Conservation (phyloP, 768 basidiomycete species). For the Leucocoprinus sp. region DNA sequence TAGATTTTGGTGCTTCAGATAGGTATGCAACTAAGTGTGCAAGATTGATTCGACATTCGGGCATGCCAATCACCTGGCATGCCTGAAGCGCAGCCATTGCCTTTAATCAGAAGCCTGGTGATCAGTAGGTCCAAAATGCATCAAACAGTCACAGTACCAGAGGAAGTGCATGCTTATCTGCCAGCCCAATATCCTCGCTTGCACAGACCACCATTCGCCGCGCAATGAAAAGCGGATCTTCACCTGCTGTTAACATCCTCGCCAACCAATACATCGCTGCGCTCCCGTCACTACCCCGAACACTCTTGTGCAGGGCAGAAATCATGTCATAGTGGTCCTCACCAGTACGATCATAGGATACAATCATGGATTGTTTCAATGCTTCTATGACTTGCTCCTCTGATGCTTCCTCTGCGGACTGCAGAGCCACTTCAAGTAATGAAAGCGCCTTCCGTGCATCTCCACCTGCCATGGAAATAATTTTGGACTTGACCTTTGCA, state of each 20-base stretch:
- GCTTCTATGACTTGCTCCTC: constrained; percentile 46
- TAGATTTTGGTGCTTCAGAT: constrained; percentile 77
- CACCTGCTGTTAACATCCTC: constrained; percentile 72
- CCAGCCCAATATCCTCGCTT: constrained; percentile 80
- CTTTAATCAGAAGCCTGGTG: constrained; percentile 22
- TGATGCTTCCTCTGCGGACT: constrained; percentile 28
- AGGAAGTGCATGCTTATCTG: constrained; percentile 69
- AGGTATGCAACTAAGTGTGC: constrained; percentile 74
- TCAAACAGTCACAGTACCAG: constrained; percentile 30
- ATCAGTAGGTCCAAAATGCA: not conserved
- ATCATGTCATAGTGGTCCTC: constrained; percentile 79
- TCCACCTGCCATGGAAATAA: constrained; percentile 50
- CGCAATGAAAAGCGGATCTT: constrained; percentile 73
- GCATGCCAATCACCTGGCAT: constrained; percentile 71
- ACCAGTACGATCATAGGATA: constrained; percentile 68
- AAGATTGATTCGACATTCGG: constrained; percentile 71
- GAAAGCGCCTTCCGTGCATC: constrained; percentile 77
- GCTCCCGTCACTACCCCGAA: constrained; percentile 66
- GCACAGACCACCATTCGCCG: constrained; percentile 73
- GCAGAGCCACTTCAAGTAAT: constrained; percentile 62
- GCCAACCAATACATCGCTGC: constrained; percentile 89
- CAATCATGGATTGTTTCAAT: constrained; percentile 54
- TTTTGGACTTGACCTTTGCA: constrained; percentile 34
- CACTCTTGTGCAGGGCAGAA: constrained; percentile 75
- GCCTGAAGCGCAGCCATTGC: constrained; percentile 57